phyloP scores from a whole-genome alignment of 176 grass and related monocot genomes.

The Zea luxurians region DNA sequence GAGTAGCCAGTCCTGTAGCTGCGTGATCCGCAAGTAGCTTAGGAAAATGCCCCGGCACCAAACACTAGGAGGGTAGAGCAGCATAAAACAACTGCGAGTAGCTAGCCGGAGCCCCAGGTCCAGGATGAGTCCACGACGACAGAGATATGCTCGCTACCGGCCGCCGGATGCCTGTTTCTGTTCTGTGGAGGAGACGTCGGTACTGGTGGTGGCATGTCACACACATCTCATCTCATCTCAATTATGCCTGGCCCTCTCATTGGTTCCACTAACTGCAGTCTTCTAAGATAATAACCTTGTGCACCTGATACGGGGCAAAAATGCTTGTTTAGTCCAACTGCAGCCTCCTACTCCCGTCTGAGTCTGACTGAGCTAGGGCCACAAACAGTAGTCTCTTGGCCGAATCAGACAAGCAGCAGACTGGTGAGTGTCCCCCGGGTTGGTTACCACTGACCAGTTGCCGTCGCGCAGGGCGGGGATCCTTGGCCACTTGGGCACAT shows the following conservation, averaged over 20 bases:
- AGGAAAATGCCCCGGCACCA: conserved; percentile 13
- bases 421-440: neutral
- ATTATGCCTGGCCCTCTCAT: neutral
- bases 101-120: neutral
- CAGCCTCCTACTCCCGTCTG: neutral
- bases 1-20: neutral
- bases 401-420: conserved; percentile 33
- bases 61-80: neutral
- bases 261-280: neutral
- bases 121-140: conserved; percentile 6
- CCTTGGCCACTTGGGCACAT: neutral
- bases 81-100: neutral
- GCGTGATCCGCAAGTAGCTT: neutral
- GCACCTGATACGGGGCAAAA: neutral
- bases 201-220: conserved; percentile 15
- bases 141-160: conserved; percentile 1
- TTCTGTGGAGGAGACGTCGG: neutral
- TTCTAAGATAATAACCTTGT: neutral
- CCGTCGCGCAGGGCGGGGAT: conserved; percentile 3
- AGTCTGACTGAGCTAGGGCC: neutral
- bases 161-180: neutral
- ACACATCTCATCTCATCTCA: neutral
- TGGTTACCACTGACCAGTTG: neutral
- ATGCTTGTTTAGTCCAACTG: neutral
- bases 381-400: neutral